Evolutionary conservation across 345 rosid species (phyloP).

Genomic region (Moringa oleifera): DNA sequence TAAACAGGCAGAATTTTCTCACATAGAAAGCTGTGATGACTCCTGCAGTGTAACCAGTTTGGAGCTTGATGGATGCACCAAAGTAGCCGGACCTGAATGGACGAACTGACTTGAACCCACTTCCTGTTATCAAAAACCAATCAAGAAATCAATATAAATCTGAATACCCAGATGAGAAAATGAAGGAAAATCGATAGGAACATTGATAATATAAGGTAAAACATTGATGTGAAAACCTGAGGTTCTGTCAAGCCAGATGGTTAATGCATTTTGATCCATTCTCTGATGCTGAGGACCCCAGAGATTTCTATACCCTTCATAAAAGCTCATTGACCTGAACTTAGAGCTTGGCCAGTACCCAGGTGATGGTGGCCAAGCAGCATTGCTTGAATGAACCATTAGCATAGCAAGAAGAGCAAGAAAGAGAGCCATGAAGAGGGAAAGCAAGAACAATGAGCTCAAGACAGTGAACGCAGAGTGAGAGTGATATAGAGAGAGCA

Average conservation of each 20-base stretch:
- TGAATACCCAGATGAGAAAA: constrained; percentile 4
- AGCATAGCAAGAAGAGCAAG: constrained; percentile 30
- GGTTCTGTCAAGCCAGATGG: constrained; percentile 86
- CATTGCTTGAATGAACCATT: constrained; percentile 37
- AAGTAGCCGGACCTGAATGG: constrained; percentile 92
- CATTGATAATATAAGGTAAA: not conserved
- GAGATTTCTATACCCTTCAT: constrained; percentile 69
- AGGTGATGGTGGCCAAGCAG: constrained; percentile 79
- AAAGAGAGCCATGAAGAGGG: constrained; percentile 26
- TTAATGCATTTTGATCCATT: constrained; percentile 52
- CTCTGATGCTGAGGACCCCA: constrained; percentile 93
- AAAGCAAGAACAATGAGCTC: constrained; percentile 18
- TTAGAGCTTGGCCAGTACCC: constrained; percentile 91
- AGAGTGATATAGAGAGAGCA: constrained; percentile 27
- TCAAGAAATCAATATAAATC: constrained; percentile 9
- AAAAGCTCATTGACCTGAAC: constrained; percentile 61
- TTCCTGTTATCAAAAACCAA: constrained; percentile 40
- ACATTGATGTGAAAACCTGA: constrained; percentile 66
- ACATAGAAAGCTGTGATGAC: constrained; percentile 93
- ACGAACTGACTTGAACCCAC: constrained; percentile 88
- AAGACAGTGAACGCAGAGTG: constrained; percentile 23
- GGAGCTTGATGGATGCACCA: constrained; percentile 82
- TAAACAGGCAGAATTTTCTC: constrained; percentile 16
- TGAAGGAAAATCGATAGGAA: not conserved
- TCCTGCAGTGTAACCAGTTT: constrained; percentile 93